These are phyloP conservation scores for Penicillium olsonii DNA, from an alignment of 2,329 filamentous ascomycete genomes.

Conservation along the genomic window DNA sequence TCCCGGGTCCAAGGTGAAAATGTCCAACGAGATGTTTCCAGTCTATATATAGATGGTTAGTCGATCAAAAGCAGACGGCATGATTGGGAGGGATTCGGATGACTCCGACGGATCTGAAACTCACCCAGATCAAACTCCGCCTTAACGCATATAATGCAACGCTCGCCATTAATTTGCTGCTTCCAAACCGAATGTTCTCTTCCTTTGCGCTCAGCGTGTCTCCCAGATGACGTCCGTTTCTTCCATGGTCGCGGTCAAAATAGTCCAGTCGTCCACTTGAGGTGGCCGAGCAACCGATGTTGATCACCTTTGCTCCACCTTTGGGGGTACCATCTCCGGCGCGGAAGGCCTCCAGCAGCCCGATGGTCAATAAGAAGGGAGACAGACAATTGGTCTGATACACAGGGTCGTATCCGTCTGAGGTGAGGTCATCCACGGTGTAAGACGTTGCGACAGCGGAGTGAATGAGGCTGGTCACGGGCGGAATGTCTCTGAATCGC, in stretches of 20 bases:
- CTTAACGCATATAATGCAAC: conserved; percentile 40
- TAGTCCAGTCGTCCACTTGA: conserved; percentile 35
- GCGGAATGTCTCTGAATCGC: conserved; percentile 36
- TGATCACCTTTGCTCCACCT: conserved; percentile 37
- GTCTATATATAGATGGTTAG: conserved; percentile 25
- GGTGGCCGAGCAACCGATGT: conserved; percentile 37
- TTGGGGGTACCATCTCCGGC: conserved; percentile 34
- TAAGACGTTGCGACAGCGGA: conserved; percentile 37
- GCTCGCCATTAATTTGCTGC: conserved; percentile 38
- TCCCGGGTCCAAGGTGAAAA: conserved; percentile 40
- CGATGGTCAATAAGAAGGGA: conserved; percentile 39
- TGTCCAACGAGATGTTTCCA: conserved; percentile 37
- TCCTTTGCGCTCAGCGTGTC: conserved; percentile 32
- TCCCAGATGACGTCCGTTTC: conserved; percentile 21
- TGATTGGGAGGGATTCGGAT: neutral
- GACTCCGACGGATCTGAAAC: conserved; percentile 14
- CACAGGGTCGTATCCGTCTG: conserved; percentile 38
- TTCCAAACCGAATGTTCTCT: conserved; percentile 33
- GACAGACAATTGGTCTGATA: conserved; percentile 41
- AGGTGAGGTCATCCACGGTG: conserved; percentile 32
- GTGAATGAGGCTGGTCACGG: conserved; percentile 35
- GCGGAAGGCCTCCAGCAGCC: conserved; percentile 38
- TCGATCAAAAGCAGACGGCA: neutral
- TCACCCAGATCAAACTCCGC: conserved; percentile 36
- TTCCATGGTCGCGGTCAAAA: conserved; percentile 30